phyloP scores from a whole-genome alignment of 805 yeast species.

The Tetrapisispora nanseiensis region DNA sequence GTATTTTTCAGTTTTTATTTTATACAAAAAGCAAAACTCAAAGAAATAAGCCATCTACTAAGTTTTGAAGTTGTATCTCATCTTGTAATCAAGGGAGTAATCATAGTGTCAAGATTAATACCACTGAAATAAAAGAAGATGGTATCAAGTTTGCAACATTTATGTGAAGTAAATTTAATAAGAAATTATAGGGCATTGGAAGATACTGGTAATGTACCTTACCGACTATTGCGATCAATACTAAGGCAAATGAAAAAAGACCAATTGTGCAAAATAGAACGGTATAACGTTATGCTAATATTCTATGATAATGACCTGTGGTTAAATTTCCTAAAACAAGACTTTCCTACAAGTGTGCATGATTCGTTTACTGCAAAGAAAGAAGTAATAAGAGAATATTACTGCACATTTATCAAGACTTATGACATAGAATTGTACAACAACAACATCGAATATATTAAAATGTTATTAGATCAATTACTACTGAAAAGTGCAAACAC shows the following conservation, averaged over 20 bases:
- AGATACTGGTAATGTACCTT: slow-evolving; percentile 29
- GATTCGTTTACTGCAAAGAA: slow-evolving; percentile 24
- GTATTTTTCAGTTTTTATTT: too few species aligned
- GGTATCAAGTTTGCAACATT: slow-evolving; percentile 7
- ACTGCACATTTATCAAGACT: slow-evolving; percentile 9
- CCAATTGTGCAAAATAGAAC: slow-evolving; percentile 29
- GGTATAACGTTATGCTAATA: slow-evolving; percentile 23
- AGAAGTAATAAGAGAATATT: slow-evolving; percentile 16
- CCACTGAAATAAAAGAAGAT: neutral
- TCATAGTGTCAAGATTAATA: too few species aligned
- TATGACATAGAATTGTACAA: slow-evolving; percentile 7
- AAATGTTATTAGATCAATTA: slow-evolving; percentile 7
- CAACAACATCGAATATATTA: slow-evolving; percentile 11
- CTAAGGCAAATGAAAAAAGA: slow-evolving; percentile 23
- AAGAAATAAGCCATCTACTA: too few species aligned
- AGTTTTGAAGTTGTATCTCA: too few species aligned
- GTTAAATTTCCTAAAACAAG: slow-evolving; percentile 23
- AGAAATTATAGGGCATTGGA: slow-evolving; percentile 17
- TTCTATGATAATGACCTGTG: slow-evolving; percentile 34
- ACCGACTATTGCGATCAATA: slow-evolving; percentile 23
- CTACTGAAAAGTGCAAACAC: slow-evolving; percentile 14
- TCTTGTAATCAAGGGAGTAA: too few species aligned
- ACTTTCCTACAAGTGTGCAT: slow-evolving; percentile 30
- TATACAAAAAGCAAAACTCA: too few species aligned
- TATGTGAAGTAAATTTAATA: slow-evolving; percentile 19